Evolutionary conservation across 495 filamentous ascomycete species (phyloP).

Genomic region (Xylaria venustula): DNA sequence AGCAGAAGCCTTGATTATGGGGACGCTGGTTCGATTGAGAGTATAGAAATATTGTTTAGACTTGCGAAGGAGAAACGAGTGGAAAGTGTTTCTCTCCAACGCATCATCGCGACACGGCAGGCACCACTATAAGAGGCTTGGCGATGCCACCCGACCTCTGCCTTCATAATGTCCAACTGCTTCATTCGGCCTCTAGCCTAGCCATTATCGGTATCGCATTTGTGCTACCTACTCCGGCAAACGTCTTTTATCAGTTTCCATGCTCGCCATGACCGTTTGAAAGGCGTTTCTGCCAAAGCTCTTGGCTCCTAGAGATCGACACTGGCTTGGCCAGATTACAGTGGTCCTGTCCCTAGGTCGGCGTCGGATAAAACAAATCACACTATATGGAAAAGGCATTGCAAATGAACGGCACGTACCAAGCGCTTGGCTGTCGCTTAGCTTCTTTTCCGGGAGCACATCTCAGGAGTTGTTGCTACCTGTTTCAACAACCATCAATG

Average conservation of each 20-base stretch:
- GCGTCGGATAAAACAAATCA: too few species aligned
- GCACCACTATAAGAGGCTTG: conserved; percentile 10
- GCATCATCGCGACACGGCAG: background rate
- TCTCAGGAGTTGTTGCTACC: too few species aligned
- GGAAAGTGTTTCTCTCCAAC: background rate
- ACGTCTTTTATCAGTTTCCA: background rate
- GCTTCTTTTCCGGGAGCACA: too few species aligned
- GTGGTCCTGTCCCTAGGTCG: too few species aligned
- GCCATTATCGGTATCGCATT: background rate
- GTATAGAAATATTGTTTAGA: background rate
- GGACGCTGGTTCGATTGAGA: background rate
- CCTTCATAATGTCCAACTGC: background rate
- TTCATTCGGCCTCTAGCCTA: background rate
- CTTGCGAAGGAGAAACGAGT: background rate
- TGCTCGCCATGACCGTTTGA: conserved; percentile 6
- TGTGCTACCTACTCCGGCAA: background rate
- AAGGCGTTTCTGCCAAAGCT: background rate
- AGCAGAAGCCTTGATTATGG: background rate
- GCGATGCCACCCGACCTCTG: conserved; percentile 6
- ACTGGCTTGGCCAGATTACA: too few species aligned
- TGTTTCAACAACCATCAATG: too few species aligned
- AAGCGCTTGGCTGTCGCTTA: too few species aligned
- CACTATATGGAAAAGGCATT: too few species aligned
- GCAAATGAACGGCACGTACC: too few species aligned
- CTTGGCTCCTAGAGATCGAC: background rate